Percentiles rank a stretch among this genome's conserved stretches.
phyloP scores from a whole-genome alignment of 106 monocot species.

The Triglochin maritima region DNA sequence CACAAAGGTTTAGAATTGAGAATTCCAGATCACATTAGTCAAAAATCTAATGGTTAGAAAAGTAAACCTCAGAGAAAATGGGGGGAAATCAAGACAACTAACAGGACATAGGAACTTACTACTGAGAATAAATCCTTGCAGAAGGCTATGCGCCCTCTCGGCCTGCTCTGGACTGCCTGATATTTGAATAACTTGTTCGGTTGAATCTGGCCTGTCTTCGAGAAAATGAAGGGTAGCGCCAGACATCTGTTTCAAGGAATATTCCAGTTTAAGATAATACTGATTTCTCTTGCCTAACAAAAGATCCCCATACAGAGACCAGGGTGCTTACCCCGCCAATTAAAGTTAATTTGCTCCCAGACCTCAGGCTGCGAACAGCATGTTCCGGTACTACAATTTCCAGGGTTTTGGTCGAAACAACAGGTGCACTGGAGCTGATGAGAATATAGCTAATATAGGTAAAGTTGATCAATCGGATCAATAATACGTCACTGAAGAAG shows the following conservation, averaged over 20 bases:
- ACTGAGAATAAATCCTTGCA: constrained; percentile 94
- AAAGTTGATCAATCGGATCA: background rate
- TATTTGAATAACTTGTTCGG: constrained; percentile 69
- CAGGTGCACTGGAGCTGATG: constrained; percentile 42
- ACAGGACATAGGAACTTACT: constrained; percentile 29
- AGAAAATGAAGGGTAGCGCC: constrained; percentile 68
- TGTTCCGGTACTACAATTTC: constrained; percentile 74
- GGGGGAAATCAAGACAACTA: no score
- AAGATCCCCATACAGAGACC: no score
- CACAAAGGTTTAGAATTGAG: no score
- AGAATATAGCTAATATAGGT: background rate
- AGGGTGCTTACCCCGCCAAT: constrained; percentile 60
- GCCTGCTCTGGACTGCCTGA: constrained; percentile 92
- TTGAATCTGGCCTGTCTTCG: constrained; percentile 50
- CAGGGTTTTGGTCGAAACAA: constrained; percentile 58
- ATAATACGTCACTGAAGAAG: background rate
- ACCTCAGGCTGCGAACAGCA: constrained; percentile 69
- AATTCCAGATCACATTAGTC: no score
- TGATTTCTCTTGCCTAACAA: no score
- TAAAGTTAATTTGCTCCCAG: constrained; percentile 80
- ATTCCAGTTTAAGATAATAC: background rate
- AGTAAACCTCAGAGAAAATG: no score
- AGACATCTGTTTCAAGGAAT: constrained; percentile 57
- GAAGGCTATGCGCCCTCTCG: constrained; percentile 84
- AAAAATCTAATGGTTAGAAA: no score